Conservation (phyloP, 768 basidiomycete genomes). For the Termitomyces sp. region DNA sequence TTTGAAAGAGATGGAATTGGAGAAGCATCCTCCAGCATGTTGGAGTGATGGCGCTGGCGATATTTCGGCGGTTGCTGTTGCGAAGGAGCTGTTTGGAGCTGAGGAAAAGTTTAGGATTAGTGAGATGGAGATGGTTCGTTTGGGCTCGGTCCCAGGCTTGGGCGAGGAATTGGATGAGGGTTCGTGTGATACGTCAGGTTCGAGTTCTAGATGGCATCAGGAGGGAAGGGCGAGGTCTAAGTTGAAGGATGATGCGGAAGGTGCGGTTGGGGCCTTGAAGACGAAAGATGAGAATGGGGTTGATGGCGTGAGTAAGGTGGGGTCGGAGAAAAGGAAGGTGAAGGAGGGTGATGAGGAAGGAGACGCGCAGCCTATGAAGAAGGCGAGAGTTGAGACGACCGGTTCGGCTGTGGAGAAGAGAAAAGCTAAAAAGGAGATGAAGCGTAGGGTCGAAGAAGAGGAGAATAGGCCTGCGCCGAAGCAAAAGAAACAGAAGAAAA, state of each 20-base stretch:
- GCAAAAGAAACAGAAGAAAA: constrained; percentile 20
- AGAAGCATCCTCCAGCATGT: background rate
- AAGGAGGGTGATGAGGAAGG: constrained; percentile 1
- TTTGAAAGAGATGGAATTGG: background rate
- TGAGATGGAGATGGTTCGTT: background rate
- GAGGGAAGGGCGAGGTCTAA: background rate
- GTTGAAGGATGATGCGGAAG: background rate
- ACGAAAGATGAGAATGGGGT: constrained; percentile 13
- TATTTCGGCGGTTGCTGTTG: background rate
- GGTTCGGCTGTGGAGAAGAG: background rate
- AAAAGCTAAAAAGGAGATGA: constrained; percentile 3
- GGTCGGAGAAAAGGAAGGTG: constrained; percentile 17
- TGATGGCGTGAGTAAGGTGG: constrained; percentile 5
- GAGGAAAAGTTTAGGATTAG: background rate
- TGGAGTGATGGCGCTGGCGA: background rate
- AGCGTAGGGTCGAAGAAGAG: constrained; percentile 10
- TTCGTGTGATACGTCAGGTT: background rate
- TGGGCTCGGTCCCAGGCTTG: background rate
- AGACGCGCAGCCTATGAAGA: constrained; percentile 18
- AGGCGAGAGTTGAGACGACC: constrained; percentile 4
- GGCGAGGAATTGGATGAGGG: background rate
- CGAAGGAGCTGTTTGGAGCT: background rate
- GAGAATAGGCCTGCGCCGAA: constrained; percentile 11
- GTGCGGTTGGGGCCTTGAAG: constrained; percentile 7
- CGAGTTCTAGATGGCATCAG: background rate